Conservation (phyloP, 257 asterid genomes). For the Avicennia marina region DNA sequence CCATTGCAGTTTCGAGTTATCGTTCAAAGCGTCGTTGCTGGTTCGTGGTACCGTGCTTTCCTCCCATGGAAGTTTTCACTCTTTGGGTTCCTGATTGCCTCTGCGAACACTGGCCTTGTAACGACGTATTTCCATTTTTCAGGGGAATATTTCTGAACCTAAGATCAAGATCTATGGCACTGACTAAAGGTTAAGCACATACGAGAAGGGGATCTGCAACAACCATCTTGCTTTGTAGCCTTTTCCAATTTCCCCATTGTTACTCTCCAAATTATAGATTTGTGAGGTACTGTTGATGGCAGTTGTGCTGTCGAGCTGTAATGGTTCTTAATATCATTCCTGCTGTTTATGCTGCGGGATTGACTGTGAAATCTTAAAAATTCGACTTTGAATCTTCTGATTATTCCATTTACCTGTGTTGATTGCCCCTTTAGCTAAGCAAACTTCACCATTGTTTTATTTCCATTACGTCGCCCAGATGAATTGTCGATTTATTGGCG, state of each 20-base stretch:
- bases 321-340: not conserved
- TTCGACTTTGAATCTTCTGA: not conserved
- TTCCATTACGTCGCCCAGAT: too few relatives aligned
- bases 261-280: not conserved
- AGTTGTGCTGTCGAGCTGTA: not conserved
- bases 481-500: too few relatives aligned
- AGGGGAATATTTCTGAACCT: slow-evolving; percentile 95
- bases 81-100: not conserved
- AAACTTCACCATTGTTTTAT: too few relatives aligned
- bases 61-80: not conserved
- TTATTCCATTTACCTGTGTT: not conserved
- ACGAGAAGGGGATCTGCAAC: not conserved
- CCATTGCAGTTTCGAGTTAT: slow-evolving; percentile 90
- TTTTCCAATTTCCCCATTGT: not conserved
- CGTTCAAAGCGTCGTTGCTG: slow-evolving; percentile 73
- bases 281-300: not conserved
- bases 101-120: too few relatives aligned
- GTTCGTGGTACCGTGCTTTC: slow-evolving; percentile 57
- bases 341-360: not conserved
- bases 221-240: not conserved
- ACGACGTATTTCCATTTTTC: slow-evolving; percentile 16
- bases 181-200: slow-evolving; percentile 38
- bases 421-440: too few relatives aligned
- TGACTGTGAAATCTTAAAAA: not conserved
- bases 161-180: slow-evolving; percentile 56